Conservation (phyloP, 169 alveolate species). For the Eimeria falciformis region DNA sequence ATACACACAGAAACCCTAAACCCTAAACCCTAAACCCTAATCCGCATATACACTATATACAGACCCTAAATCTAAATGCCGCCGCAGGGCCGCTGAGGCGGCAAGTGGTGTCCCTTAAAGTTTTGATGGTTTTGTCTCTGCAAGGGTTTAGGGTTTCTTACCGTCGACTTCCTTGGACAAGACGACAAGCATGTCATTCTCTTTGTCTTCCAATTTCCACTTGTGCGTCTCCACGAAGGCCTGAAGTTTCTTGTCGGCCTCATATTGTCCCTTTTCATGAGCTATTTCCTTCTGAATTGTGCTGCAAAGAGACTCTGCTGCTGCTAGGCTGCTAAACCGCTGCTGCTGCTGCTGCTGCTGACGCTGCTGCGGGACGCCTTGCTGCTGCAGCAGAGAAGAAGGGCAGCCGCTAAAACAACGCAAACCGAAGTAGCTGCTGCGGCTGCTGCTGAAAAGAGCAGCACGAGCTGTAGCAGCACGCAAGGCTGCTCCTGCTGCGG, state of each 20-base stretch:
- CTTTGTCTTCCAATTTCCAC: slow-evolving; percentile 88
- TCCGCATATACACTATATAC: too few species aligned
- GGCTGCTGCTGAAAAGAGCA: background rate
- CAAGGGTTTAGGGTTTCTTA: too few species aligned
- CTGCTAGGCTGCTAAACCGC: background rate
- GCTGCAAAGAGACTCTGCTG: background rate
- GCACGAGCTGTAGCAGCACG: background rate
- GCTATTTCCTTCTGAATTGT: slow-evolving; percentile 41
- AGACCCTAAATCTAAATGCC: too few species aligned
- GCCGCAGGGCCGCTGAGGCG: background rate
- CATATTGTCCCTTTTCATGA: slow-evolving; percentile 53
- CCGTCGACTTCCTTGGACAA: slow-evolving; percentile 78
- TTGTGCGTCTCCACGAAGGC: slow-evolving; percentile 24
- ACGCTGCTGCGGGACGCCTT: background rate
- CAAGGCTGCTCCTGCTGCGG: background rate
- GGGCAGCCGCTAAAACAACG: background rate
- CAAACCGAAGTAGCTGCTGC: background rate
- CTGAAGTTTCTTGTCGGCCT: slow-evolving; percentile 24
- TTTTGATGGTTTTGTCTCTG: background rate
- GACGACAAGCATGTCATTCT: slow-evolving; percentile 89
- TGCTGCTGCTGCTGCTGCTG: background rate
- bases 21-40: too few species aligned
- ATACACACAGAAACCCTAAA: too few species aligned
- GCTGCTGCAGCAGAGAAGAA: background rate
- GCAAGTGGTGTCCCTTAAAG: background rate